These are phyloP conservation scores for Penicillium sp. DNA, from an alignment of 2,329 filamentous ascomycete genomes.

Conservation along the genomic window DNA sequence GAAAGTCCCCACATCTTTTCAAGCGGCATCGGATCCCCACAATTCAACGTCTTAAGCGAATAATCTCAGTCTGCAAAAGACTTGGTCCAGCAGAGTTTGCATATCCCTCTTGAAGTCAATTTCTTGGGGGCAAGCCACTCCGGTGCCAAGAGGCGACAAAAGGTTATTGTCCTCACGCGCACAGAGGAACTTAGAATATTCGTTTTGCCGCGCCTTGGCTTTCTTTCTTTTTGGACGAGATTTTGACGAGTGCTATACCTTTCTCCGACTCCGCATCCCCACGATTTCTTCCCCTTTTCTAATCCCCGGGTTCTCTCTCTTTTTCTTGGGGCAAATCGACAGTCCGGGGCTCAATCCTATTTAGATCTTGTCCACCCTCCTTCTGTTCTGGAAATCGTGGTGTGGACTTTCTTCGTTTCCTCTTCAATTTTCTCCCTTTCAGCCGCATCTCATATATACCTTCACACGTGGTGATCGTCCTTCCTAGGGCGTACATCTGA, in stretches of 20 bases:
- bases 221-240: not conserved
- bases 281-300: slow-evolving; percentile 10
- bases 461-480: slow-evolving; percentile 2
- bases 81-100: slow-evolving; percentile 1
- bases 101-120: not conserved
- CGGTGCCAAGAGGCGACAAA: slow-evolving; percentile 3
- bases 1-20: not conserved
- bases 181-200: not conserved
- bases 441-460: not conserved
- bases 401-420: slow-evolving; percentile 4
- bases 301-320: slow-evolving; percentile 16
- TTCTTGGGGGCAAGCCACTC: not conserved
- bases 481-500: slow-evolving; percentile 7
- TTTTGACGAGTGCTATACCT: slow-evolving; percentile 14
- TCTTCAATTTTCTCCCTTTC: not conserved
- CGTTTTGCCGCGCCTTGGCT: slow-evolving; percentile 19
- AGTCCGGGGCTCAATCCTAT: slow-evolving; percentile 17
- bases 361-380: slow-evolving; percentile 14
- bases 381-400: not conserved
- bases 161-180: not conserved
- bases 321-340: slow-evolving; percentile 1
- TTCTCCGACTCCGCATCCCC: slow-evolving; percentile 20
- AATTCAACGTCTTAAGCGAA: not conserved
- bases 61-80: not conserved
- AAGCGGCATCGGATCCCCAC: not conserved